phyloP scores from a whole-genome alignment of 2,329 filamentous ascomycete species.

The Aspergillus spinulosporus region DNA sequence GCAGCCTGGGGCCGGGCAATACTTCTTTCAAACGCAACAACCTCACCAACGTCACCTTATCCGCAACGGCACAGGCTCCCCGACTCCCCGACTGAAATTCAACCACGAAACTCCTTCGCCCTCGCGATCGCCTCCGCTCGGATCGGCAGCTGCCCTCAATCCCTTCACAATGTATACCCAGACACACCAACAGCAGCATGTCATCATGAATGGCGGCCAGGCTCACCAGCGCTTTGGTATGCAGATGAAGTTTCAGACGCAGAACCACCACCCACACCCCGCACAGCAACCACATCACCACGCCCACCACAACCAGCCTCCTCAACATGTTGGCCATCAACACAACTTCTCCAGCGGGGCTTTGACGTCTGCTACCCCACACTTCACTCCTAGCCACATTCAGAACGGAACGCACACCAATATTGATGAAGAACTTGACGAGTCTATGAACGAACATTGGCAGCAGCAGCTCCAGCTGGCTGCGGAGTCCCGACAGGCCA shows the following conservation, averaged over 20 bases:
- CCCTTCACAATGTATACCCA: slow-evolving; percentile 51
- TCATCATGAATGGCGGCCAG: slow-evolving; percentile 53
- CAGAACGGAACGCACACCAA: slow-evolving; percentile 60
- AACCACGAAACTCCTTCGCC: slow-evolving; percentile 50
- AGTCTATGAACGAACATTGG: slow-evolving; percentile 73
- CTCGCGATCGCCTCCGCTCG: slow-evolving; percentile 48
- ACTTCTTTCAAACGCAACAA: slow-evolving; percentile 47
- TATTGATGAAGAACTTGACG: slow-evolving; percentile 57
- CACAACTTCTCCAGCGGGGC: slow-evolving; percentile 52
- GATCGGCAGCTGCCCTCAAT: slow-evolving; percentile 45
- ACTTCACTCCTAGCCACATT: slow-evolving; percentile 60
- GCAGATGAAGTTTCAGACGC: slow-evolving; percentile 51
- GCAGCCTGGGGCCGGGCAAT: slow-evolving; percentile 55
- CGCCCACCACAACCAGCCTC: slow-evolving; percentile 44
- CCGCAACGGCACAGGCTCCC: slow-evolving; percentile 49
- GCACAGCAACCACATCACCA: slow-evolving; percentile 47
- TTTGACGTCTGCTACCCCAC: slow-evolving; percentile 52
- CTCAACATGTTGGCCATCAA: slow-evolving; percentile 50
- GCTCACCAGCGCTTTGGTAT: slow-evolving; percentile 51
- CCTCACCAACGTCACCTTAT: slow-evolving; percentile 47
- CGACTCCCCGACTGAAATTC: slow-evolving; percentile 47
- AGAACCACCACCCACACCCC: slow-evolving; percentile 48
- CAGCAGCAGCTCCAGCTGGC: slow-evolving; percentile 79
- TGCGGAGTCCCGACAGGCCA: slow-evolving; percentile 69
- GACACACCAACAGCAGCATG: slow-evolving; percentile 50